Evolutionary conservation across 163 green algal species (phyloP).

Genomic region (Chlorella variabilis): DNA sequence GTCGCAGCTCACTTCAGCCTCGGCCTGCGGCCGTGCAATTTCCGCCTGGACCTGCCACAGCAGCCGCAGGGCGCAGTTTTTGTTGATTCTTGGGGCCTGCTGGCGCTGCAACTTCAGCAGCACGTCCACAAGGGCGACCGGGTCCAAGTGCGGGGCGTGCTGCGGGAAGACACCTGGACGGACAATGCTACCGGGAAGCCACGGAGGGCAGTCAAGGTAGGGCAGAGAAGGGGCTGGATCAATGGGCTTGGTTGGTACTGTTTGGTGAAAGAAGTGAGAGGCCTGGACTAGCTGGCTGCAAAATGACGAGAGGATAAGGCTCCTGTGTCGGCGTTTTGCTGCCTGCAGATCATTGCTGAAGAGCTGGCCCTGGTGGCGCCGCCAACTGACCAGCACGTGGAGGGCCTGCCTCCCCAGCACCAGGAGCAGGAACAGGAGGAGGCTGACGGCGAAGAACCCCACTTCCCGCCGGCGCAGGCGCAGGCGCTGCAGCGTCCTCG

Average conservation of each 20-base stretch:
- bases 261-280: too few species aligned
- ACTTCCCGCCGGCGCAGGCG: neutral
- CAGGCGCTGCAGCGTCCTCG: neutral
- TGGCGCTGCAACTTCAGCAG: conserved; percentile 22
- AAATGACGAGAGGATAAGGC: too few species aligned
- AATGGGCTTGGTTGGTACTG: too few species aligned
- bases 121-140: conserved; percentile 10
- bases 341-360: conserved; percentile 9
- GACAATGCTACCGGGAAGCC: neutral
- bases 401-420: too few species aligned
- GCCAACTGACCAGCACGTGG: neutral
- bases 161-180: conserved; percentile 14
- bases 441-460: too few species aligned
- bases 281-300: too few species aligned
- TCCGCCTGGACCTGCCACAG: neutral
- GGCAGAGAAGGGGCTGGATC: too few species aligned
- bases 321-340: neutral
- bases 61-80: neutral
- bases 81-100: neutral
- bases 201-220: conserved; percentile 4
- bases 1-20: neutral
- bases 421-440: too few species aligned
- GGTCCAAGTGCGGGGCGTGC: conserved; percentile 11
- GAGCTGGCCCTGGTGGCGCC: conserved; percentile 10
- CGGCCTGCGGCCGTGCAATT: neutral